Evolutionary conservation across 2,329 filamentous ascomycete species (phyloP), one percentile per base, ranked within the genome.

Genomic region (Keithomyces neogunnii): DNA sequence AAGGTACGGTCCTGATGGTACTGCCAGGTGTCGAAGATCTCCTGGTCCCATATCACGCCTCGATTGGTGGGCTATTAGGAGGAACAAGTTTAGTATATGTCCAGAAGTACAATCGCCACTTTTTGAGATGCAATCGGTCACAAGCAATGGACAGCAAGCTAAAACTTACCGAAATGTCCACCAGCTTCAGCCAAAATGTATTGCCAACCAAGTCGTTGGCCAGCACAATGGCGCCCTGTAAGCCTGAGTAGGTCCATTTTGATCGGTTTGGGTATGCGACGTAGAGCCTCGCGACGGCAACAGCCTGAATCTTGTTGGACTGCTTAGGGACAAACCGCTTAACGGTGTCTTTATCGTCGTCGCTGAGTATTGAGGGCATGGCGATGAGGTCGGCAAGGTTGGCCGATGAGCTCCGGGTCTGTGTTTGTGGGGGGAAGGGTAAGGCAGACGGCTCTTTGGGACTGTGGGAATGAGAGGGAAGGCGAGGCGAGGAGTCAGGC

Each of bases 1-100:
- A 96, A 99, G 54, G 89, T 92, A 55, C 93, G 85, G 67, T 99
- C 93, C 65, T 96, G 92, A 71, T 96, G 96, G 75, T 97, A 99
- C 56, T 78, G 77, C 77, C 95, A 97, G 48, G 84, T 84, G 60
- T 99, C 92, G 72, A 95, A 99, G 62, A 99, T 89, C 71, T 99
- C 93, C 72, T 97, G 92, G 63, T 96, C 91, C 89, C 89, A 96
- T 62, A 96, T 86, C 48, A 96, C 90, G 52, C 92, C 91, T 65
- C 86, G 82, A 64, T 83, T 85, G 48, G 85, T 76, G 52, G 89
- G 79, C 85, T 92, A 64, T 33, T 46, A 13, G 13, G 47, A 36
- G 10, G 29, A 45, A 43, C 56, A 38, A 57, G 52, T 35, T 4
- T 30, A 4, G 29, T 32, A 35, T 46, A 19, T 7, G 44, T 46